A percentile compares a stretch with the other conserved stretches of the same genome.
Evolutionary conservation across 2,329 filamentous ascomycete genomes (phyloP).

Genomic region (Cryphonectria carpinicola): DNA sequence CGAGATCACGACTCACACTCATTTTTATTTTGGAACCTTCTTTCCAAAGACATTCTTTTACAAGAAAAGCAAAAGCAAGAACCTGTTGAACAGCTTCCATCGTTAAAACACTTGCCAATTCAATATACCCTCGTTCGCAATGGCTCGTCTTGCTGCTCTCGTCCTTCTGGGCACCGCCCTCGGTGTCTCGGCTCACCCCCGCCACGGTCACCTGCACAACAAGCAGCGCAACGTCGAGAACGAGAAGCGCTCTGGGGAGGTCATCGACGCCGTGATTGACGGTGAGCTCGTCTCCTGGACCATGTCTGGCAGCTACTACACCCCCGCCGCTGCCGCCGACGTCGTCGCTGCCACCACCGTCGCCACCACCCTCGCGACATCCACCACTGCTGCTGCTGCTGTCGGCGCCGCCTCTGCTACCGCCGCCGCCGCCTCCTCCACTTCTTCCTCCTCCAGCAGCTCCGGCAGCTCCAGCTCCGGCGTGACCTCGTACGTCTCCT

Average conservation of each 20-base stretch:
- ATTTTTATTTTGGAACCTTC: conserved; percentile 18
- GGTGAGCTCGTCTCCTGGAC: conserved; percentile 36
- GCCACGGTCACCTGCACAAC: conserved; percentile 44
- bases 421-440: conserved; percentile 18
- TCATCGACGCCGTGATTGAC: conserved; percentile 35
- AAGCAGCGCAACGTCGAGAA: conserved; percentile 34
- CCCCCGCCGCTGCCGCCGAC: conserved; percentile 19
- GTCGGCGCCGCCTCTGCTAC: conserved; percentile 17
- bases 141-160: conserved; percentile 34
- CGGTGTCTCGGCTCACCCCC: conserved; percentile 39
- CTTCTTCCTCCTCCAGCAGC: conserved; percentile 26
- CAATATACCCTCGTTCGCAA: conserved; percentile 12
- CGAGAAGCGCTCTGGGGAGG: conserved; percentile 30
- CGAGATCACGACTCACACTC: conserved; percentile 26
- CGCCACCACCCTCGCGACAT: conserved; percentile 10
- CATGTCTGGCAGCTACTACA: conserved; percentile 29
- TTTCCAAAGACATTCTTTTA: conserved; percentile 4
- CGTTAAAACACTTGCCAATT: neutral
- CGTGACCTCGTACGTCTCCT: conserved; percentile 33
- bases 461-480: conserved; percentile 48
- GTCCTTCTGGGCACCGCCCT: conserved; percentile 39
- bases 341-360: conserved; percentile 10
- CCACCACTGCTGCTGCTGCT: neutral
- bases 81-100: conserved; percentile 3
- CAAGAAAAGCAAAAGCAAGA: conserved; percentile 1